phyloP scores from a whole-genome alignment of 495 filamentous ascomycete species.

The Clavariopsis aquatica region DNA sequence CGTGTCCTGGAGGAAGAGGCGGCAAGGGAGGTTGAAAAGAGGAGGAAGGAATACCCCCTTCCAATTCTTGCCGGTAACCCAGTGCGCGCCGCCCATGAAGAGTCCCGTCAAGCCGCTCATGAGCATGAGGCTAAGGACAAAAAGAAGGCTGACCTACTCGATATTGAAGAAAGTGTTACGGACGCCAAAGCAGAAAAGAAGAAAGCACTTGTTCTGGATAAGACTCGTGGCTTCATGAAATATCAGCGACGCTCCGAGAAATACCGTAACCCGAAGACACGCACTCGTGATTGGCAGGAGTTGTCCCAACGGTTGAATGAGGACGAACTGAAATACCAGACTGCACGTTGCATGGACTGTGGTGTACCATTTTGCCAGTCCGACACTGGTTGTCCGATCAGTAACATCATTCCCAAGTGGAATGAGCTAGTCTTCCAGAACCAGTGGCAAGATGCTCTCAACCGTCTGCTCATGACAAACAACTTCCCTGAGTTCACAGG shows the following conservation, averaged over 20 bases:
- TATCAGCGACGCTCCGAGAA: constrained; percentile 94
- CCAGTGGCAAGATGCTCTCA: constrained; percentile 94
- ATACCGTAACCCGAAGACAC: constrained; percentile 83
- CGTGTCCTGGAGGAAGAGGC: constrained; percentile 85
- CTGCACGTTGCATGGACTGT: constrained; percentile 99
- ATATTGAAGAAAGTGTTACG: constrained; percentile 92
- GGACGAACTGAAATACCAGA: constrained; percentile 98
- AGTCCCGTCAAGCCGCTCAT: constrained; percentile 63
- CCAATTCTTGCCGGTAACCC: constrained; percentile 70
- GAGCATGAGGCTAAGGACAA: constrained; percentile 55
- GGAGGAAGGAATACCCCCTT: constrained; percentile 78
- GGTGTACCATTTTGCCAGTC: constrained; percentile 99
- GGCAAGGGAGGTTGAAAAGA: constrained; percentile 79
- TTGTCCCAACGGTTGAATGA: constrained; percentile 85
- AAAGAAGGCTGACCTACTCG: constrained; percentile 81
- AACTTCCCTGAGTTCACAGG: constrained; percentile 99
- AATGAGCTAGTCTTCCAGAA: constrained; percentile 89
- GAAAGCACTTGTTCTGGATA: constrained; percentile 92
- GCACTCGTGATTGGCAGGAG: constrained; percentile 94
- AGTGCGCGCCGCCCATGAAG: constrained; percentile 51
- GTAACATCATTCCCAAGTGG: constrained; percentile 99
- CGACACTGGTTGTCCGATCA: constrained; percentile 92
- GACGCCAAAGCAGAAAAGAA: constrained; percentile 90
- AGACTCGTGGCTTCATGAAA: constrained; percentile 99
- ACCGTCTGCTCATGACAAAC: constrained; percentile 96